Evolutionary conservation across 164 flowering plant species (phyloP).

Genomic region (Tetracentron sinense): DNA sequence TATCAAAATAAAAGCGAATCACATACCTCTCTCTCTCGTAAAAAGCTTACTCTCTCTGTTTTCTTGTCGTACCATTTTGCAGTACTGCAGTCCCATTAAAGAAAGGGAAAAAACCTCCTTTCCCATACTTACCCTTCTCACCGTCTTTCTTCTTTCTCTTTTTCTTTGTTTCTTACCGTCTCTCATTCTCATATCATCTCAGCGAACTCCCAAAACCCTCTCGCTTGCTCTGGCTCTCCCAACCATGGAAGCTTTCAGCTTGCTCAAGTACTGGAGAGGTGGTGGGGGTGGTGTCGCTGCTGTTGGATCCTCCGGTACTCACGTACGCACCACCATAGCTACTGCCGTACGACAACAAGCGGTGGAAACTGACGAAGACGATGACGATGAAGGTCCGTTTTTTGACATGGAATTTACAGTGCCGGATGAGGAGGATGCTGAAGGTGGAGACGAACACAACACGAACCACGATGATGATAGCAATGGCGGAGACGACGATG

Average conservation of each 20-base stretch:
- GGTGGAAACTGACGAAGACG: slow-evolving; percentile 20
- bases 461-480: slow-evolving; percentile 10
- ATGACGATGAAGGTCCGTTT: slow-evolving; percentile 65
- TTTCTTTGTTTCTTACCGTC: background rate
- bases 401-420: slow-evolving; percentile 72
- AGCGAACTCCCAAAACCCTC: background rate
- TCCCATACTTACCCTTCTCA: slow-evolving; percentile 1
- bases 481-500: slow-evolving; percentile 10
- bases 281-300: slow-evolving; percentile 19
- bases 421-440: slow-evolving; percentile 36
- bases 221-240: slow-evolving; percentile 79
- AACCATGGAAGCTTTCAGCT: slow-evolving; percentile 88
- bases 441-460: slow-evolving; percentile 2
- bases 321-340: slow-evolving; percentile 22
- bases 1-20: slow-evolving; percentile 9
- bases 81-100: slow-evolving; percentile 10
- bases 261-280: slow-evolving; percentile 81
- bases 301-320: background rate
- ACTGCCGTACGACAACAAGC: slow-evolving; percentile 12
- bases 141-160: background rate
- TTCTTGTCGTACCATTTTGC: slow-evolving; percentile 20
- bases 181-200: background rate
- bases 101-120: background rate
- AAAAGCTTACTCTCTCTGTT: slow-evolving; percentile 14
- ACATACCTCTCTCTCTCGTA: slow-evolving; percentile 2